Evolutionary conservation across 257 asterid species (phyloP).

Genomic region (Scutellaria baicalensis): DNA sequence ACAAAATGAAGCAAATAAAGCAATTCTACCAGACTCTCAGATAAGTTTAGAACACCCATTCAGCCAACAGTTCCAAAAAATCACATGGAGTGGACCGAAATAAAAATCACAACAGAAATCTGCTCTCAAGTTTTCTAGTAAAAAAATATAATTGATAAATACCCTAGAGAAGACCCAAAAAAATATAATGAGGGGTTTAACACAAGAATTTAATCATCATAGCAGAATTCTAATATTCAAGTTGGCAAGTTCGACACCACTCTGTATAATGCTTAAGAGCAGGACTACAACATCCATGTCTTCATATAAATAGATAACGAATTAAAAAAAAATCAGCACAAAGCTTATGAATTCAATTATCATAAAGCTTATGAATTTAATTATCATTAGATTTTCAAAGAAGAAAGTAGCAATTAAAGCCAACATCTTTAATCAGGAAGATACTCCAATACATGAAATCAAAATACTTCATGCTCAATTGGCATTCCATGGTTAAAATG

Average conservation of each 20-base stretch:
- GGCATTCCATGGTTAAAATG: not conserved
- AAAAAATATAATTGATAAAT: not conserved
- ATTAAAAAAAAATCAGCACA: not conserved
- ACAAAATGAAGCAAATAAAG: not conserved
- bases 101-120: constrained; percentile 10
- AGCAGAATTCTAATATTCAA: not conserved
- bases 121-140: not conserved
- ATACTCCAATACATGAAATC: not conserved
- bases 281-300: too few species aligned
- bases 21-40: constrained; percentile 90
- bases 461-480: constrained; percentile 1
- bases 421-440: not conserved
- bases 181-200: too few species aligned
- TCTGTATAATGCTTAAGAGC: too few species aligned
- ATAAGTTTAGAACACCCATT: constrained; percentile 84
- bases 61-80: constrained; percentile 84
- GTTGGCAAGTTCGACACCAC: too few species aligned
- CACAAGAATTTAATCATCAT: too few species aligned
- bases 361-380: too few species aligned
- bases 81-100: constrained; percentile 91
- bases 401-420: not conserved
- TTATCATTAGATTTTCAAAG: not conserved
- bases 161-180: not conserved
- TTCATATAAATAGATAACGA: too few species aligned
- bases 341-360: not conserved